phyloP scores from a whole-genome alignment of 352 stramenopile species.

The Thraustochytrium striatum region DNA sequence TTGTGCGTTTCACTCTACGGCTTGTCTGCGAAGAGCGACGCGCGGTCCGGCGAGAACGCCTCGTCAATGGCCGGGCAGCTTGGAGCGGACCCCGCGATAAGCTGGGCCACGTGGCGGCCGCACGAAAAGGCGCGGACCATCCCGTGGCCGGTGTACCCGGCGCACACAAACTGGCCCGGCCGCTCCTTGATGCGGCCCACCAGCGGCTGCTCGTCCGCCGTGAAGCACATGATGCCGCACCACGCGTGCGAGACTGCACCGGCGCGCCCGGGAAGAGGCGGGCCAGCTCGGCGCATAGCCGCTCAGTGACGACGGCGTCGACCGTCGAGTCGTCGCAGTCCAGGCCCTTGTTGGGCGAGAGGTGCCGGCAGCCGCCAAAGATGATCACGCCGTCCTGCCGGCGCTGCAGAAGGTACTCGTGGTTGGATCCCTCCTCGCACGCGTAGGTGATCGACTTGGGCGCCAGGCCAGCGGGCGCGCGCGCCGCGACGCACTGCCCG shows the following conservation, averaged over 20 bases:
- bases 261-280: not conserved
- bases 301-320: not conserved
- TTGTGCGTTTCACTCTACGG: too few species aligned
- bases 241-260: not conserved
- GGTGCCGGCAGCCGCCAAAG: constrained; percentile 31
- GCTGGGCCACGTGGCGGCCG: not conserved
- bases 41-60: too few species aligned
- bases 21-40: too few species aligned
- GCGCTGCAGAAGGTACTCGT: constrained; percentile 32
- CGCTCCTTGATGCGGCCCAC: not conserved
- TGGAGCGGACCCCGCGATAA: too few species aligned
- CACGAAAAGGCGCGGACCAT: constrained; percentile 31
- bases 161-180: not conserved
- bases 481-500: constrained; percentile 9
- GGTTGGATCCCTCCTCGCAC: not conserved
- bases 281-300: not conserved
- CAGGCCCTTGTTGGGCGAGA: not conserved
- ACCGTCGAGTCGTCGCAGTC: not conserved
- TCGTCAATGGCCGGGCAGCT: too few species aligned
- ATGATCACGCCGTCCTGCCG: constrained; percentile 3
- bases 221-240: constrained; percentile 43
- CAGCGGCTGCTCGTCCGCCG: not conserved
- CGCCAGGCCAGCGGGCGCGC: not conserved
- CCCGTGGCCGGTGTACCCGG: constrained; percentile 16
- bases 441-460: constrained; percentile 8